Conservation (phyloP, 2,329 filamentous ascomycete species). For the Cercospora zeae-maydis region DNA sequence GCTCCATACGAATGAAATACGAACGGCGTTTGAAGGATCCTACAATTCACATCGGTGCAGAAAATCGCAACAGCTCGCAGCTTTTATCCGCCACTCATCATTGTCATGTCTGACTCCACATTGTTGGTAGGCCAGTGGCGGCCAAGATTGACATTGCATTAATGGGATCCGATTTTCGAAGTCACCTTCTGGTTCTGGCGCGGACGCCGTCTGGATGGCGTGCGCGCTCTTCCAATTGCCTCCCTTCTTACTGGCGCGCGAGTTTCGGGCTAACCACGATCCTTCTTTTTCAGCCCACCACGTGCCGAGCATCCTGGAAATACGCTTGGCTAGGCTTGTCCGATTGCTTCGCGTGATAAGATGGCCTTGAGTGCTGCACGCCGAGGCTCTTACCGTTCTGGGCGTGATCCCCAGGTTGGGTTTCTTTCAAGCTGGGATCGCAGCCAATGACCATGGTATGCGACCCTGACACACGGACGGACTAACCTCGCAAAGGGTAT, state of each 20-base stretch:
- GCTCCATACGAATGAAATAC: too few species aligned
- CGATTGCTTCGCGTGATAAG: constrained; percentile 2
- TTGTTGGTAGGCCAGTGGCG: constrained; percentile 23
- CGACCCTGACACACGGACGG: not conserved
- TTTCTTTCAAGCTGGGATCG: not conserved
- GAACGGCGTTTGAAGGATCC: too few species aligned
- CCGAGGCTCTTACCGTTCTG: not conserved
- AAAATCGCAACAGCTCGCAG: too few species aligned
- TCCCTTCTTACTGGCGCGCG: not conserved
- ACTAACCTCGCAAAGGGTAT: constrained; percentile 4
- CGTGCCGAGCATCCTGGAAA: not conserved
- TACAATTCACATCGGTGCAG: too few species aligned
- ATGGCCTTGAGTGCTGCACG: not conserved
- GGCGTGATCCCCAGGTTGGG: not conserved
- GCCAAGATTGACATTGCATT: constrained; percentile 23
- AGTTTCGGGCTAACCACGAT: not conserved
- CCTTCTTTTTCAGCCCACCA: not conserved
- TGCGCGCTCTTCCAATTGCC: not conserved
- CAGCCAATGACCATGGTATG: not conserved
- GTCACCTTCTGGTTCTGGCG: constrained; percentile 4
- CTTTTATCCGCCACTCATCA: not conserved
- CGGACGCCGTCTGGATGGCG: not conserved
- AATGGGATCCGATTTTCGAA: not conserved
- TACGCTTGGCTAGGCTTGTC: constrained; percentile 2
- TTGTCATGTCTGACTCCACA: not conserved